Evolutionary conservation across 1,139 yeast species (phyloP), one percentile per base, ranked within the genome.

Genomic region (Saccharomycopsis hybrid): DNA sequence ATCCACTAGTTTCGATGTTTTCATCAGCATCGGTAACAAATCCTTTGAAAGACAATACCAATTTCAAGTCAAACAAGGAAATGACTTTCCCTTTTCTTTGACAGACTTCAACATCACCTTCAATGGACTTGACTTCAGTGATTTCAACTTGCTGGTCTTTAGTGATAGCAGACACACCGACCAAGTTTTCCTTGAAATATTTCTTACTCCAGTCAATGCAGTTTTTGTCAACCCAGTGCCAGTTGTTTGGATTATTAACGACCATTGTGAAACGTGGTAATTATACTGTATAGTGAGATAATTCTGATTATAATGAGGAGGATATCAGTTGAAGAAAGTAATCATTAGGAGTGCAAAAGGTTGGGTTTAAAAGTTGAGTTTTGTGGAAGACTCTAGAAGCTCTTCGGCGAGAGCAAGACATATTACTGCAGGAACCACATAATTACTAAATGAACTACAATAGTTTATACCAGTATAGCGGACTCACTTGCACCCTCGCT

Each of bases 191-290:
- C 44, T 70, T 66, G 65, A 92, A 86, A 66, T 90, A 92, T 44
- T 77, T 75, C 55, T 80, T 79, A 11, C 96, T 76, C 98, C 98
- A 92, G 56, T 78, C 82, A 54, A 90, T 76, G 69, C 98, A 92
- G 74, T 92, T 92, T 68, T 92, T 92, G 69, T 92, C 97, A 56
- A 92, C 97, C 98, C 98, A 92, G 74, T 92, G 98, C 98, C 88
- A 82, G 66, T 82, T 82, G 65, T 82, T 82, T 43, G 88, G 88
- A 69, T 82, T 82, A 62, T 80, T 80, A 43, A 82, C 80, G 47
- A 79, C 88, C 88, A 82, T 82, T 50, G 33, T 31, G 33, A 31
- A 7, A 9, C 5, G 33, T 9, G n/a, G n/a, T n/a, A n/a, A n/a
- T n/a, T n/a, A n/a, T n/a, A n/a, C n/a, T n/a, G n/a, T n/a, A n/a